Conservation (phyloP, 2,329 filamentous ascomycete species). For the Alternaria metachromatica region DNA sequence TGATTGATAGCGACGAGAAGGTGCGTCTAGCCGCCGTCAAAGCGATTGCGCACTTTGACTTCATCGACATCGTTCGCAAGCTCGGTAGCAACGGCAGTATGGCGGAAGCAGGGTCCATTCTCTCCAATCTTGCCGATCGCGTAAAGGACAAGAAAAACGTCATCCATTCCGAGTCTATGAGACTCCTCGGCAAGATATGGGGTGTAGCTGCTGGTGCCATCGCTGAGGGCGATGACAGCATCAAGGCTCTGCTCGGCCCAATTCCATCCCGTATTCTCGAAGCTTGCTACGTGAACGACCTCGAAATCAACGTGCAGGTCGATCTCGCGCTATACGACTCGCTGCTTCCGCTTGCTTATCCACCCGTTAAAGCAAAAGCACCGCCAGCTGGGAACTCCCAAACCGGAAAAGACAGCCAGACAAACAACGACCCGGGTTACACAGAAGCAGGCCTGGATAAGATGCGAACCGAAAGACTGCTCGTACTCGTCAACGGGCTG, state of each 20-base stretch:
- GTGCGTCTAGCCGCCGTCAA: slow-evolving; percentile 90
- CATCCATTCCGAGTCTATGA: slow-evolving; percentile 87
- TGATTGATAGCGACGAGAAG: slow-evolving; percentile 88
- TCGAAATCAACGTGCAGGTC: slow-evolving; percentile 81
- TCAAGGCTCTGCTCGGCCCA: slow-evolving; percentile 75
- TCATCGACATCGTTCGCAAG: slow-evolving; percentile 81
- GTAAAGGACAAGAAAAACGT: slow-evolving; percentile 83
- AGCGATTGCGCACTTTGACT: slow-evolving; percentile 79
- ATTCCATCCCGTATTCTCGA: slow-evolving; percentile 87
- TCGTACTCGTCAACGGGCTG: slow-evolving; percentile 80
- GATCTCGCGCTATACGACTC: slow-evolving; percentile 87
- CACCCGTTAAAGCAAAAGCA: slow-evolving; percentile 68
- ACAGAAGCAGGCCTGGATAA: slow-evolving; percentile 69
- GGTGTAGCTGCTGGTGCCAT: slow-evolving; percentile 91
- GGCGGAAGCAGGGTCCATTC: slow-evolving; percentile 75
- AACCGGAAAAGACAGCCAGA: slow-evolving; percentile 64
- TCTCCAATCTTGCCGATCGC: slow-evolving; percentile 83
- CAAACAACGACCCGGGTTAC: slow-evolving; percentile 52
- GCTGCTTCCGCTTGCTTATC: slow-evolving; percentile 87
- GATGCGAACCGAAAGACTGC: slow-evolving; percentile 81
- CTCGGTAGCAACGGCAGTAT: slow-evolving; percentile 79
- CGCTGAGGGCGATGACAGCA: slow-evolving; percentile 77
- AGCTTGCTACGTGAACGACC: slow-evolving; percentile 87
- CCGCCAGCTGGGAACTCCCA: slow-evolving; percentile 63
- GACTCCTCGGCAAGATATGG: slow-evolving; percentile 84